A percentile compares a stretch with the other conserved stretches of the same genome.
Conservation (phyloP, 345 rosid species). For the Syzygium oleosum region DNA sequence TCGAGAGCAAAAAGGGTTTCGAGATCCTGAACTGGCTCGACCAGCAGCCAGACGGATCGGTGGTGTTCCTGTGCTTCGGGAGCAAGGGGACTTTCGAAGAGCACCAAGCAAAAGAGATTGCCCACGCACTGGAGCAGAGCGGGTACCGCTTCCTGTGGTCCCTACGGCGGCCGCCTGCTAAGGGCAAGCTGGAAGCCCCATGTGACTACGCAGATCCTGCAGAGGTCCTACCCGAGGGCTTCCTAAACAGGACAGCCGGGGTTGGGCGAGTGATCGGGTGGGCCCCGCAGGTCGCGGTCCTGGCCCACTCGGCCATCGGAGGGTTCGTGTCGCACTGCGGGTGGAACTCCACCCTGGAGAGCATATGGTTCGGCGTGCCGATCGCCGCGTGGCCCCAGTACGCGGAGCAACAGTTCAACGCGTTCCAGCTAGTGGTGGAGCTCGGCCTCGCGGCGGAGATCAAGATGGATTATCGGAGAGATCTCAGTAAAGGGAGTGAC, state of each 20-base stretch:
- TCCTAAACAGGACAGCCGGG: conserved; percentile 21
- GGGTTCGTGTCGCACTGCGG: conserved; percentile 64
- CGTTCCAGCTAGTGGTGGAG: conserved; percentile 31
- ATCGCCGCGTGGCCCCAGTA: conserved; percentile 44
- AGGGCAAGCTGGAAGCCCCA: conserved; percentile 2
- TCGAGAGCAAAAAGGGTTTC: background rate
- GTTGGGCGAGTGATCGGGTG: conserved; percentile 37
- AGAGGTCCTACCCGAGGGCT: conserved; percentile 34
- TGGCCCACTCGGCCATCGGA: conserved; percentile 19
- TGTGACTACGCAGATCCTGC: conserved; percentile 7
- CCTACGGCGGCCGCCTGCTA: conserved; percentile 12
- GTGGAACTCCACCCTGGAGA: conserved; percentile 53
- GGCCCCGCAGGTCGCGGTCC: conserved; percentile 31
- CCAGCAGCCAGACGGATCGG: conserved; percentile 38
- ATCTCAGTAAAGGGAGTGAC: background rate
- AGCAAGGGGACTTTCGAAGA: conserved; percentile 44
- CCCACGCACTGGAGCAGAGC: background rate
- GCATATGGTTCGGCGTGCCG: conserved; percentile 49
- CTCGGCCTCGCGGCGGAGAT: conserved; percentile 18
- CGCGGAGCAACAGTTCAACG: conserved; percentile 48
- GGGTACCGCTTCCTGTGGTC: conserved; percentile 30
- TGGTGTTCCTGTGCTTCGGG: conserved; percentile 68
- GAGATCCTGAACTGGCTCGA: conserved; percentile 43
- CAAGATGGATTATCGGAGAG: background rate
- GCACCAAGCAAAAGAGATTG: conserved; percentile 25